phyloP scores from a whole-genome alignment of 2,329 filamentous ascomycete species.

The Talaromyces albobiverticillius region DNA sequence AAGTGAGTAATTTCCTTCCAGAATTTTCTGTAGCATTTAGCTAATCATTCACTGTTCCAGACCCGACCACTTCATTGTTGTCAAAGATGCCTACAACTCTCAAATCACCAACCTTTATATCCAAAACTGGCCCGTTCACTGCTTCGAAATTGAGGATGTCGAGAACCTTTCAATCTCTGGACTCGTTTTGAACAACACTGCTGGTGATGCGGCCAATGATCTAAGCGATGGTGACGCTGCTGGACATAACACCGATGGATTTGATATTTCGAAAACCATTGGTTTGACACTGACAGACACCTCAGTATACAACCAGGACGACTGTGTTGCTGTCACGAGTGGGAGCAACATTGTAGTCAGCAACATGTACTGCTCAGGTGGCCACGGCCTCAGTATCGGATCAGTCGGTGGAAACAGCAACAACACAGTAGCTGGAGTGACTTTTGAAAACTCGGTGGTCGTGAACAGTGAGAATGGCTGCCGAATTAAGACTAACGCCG shows the following conservation, averaged over 20 bases:
- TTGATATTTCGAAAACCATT: constrained; percentile 52
- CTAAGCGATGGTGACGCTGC: constrained; percentile 23
- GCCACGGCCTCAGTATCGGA: constrained; percentile 60
- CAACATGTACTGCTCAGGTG: constrained; percentile 47
- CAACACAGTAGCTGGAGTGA: constrained; percentile 55
- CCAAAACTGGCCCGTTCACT: constrained; percentile 33
- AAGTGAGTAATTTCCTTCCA: constrained; percentile 65
- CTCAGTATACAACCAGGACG: constrained; percentile 59
- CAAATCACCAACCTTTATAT: constrained; percentile 29
- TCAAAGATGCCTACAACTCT: constrained; percentile 16
- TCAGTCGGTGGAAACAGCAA: constrained; percentile 56
- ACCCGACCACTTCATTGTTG: constrained; percentile 19
- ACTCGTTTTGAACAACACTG: constrained; percentile 58
- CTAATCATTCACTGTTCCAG: too few species aligned
- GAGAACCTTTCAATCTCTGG: constrained; percentile 51
- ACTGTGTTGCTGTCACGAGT: constrained; percentile 49
- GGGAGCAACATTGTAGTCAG: constrained; percentile 36
- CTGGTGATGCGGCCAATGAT: constrained; percentile 40
- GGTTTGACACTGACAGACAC: constrained; percentile 53
- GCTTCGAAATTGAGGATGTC: constrained; percentile 33
- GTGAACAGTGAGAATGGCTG: constrained; percentile 48
- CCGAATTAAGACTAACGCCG: neutral
- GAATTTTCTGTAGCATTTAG: too few species aligned
- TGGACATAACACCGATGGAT: constrained; percentile 57
- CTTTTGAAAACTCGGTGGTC: constrained; percentile 49